Conservation (phyloP, 2,329 filamentous ascomycete species). For the Pseudogymnoascus destructans region DNA sequence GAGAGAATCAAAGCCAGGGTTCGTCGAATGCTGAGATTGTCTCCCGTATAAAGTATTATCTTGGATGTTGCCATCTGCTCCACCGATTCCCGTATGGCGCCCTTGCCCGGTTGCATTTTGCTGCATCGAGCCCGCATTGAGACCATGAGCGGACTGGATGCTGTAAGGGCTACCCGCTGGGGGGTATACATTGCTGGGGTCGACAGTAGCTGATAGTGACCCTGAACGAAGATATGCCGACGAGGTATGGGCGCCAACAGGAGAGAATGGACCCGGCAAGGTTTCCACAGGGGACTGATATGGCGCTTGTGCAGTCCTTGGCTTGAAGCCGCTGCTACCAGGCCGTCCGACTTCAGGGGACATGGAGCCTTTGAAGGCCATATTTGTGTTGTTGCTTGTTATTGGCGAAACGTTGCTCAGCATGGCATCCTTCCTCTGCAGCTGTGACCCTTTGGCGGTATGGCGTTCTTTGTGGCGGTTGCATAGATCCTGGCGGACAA, state of each 20-base stretch:
- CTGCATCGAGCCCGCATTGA: neutral
- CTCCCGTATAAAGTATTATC: slow-evolving; percentile 19
- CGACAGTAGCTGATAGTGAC: slow-evolving; percentile 19
- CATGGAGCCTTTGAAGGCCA: slow-evolving; percentile 17
- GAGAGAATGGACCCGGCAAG: slow-evolving; percentile 22
- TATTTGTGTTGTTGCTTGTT: neutral
- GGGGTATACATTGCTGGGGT: slow-evolving; percentile 14
- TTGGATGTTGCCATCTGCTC: slow-evolving; percentile 15
- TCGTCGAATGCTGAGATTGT: neutral
- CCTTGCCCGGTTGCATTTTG: neutral
- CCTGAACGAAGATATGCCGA: slow-evolving; percentile 20
- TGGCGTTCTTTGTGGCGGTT: slow-evolving; percentile 73
- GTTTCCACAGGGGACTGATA: slow-evolving; percentile 25
- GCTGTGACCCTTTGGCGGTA: slow-evolving; percentile 63
- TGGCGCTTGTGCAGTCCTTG: slow-evolving; percentile 20
- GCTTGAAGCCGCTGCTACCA: slow-evolving; percentile 18
- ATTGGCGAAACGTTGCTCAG: slow-evolving; percentile 35
- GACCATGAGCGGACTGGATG: slow-evolving; percentile 18
- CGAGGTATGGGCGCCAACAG: slow-evolving; percentile 20
- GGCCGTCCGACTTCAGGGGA: slow-evolving; percentile 25
- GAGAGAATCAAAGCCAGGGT: slow-evolving; percentile 10
- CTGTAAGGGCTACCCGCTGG: slow-evolving; percentile 17
- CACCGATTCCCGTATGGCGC: slow-evolving; percentile 9
- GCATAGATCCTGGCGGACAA: slow-evolving; percentile 86
- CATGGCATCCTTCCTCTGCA: slow-evolving; percentile 60